Evolutionary conservation across 192 early-diverging fungal species (phyloP).

Genomic region (Bifiguratus adelaidae): DNA sequence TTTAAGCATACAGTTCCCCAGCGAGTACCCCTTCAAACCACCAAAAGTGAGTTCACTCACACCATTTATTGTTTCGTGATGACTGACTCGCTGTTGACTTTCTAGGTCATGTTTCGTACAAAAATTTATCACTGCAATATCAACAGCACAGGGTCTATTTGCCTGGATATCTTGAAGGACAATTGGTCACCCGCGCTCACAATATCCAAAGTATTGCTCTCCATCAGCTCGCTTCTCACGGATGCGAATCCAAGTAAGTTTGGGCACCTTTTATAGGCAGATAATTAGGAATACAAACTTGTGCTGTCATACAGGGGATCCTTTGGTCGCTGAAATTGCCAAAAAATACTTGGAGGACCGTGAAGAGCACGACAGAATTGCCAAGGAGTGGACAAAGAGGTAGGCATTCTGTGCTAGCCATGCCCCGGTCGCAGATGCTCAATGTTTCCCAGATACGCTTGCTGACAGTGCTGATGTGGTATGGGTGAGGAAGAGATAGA

Average conservation of each 20-base stretch:
- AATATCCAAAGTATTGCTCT: constrained; percentile 92
- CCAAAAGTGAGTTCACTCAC: constrained; percentile 54
- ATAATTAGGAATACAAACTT: neutral
- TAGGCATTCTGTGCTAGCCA: constrained; percentile 31
- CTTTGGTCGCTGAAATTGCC: constrained; percentile 85
- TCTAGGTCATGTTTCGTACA: constrained; percentile 76
- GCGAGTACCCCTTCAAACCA: constrained; percentile 94
- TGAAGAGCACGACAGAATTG: constrained; percentile 78
- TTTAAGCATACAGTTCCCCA: constrained; percentile 84
- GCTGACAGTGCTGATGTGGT: too few species aligned
- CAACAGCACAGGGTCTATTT: constrained; percentile 83
- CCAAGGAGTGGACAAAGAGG: constrained; percentile 90
- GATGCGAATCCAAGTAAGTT: constrained; percentile 86
- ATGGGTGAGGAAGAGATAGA: too few species aligned
- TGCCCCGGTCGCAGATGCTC: too few species aligned
- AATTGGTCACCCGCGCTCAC: constrained; percentile 96
- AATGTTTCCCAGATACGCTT: too few species aligned
- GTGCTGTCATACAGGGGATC: constrained; percentile 53
- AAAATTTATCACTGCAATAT: constrained; percentile 98
- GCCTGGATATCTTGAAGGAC: constrained; percentile 93
- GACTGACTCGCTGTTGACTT: neutral
- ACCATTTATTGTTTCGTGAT: neutral
- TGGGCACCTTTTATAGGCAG: neutral
- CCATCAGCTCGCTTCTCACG: constrained; percentile 86
- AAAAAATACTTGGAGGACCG: constrained; percentile 77